Conservation (phyloP, 306 rosid genomes). For the Abrus pulchellus region DNA sequence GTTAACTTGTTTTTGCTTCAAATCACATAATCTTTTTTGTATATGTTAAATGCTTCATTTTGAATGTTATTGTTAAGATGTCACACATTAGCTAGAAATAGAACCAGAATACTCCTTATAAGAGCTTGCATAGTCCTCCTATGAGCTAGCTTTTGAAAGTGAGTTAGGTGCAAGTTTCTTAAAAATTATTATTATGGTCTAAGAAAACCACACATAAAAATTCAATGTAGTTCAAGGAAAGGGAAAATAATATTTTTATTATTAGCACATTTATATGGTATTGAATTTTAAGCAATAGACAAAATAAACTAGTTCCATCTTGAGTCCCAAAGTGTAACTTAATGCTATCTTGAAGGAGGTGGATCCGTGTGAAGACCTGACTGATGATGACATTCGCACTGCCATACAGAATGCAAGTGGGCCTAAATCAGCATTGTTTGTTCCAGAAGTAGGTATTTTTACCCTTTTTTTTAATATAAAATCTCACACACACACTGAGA, state of each 20-base stretch:
- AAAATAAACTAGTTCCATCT: slow-evolving; percentile 5
- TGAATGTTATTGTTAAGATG: neutral
- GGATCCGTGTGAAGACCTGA: slow-evolving; percentile 99
- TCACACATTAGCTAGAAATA: too few species aligned
- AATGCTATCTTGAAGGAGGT: slow-evolving; percentile 77
- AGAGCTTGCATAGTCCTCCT: too few species aligned
- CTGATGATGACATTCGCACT: slow-evolving; percentile 97
- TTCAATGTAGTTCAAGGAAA: slow-evolving; percentile 3
- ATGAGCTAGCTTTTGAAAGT: too few species aligned
- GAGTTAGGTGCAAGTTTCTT: too few species aligned
- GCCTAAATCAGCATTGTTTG: slow-evolving; percentile 92
- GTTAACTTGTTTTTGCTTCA: neutral
- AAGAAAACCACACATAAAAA: neutral
- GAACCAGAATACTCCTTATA: too few species aligned
- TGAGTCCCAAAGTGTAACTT: slow-evolving; percentile 47
- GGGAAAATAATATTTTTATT: neutral
- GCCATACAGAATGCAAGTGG: slow-evolving; percentile 99
- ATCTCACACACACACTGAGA: neutral
- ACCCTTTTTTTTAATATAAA: neutral
- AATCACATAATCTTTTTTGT: neutral
- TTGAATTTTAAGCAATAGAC: neutral
- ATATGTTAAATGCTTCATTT: neutral
- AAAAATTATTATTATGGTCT: neutral
- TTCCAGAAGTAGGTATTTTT: slow-evolving; percentile 83
- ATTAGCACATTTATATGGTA: neutral